These are phyloP conservation scores for Ganoderma multipileum DNA, from an alignment of 1,284 basidiomycete genomes.

Conservation along the genomic window DNA sequence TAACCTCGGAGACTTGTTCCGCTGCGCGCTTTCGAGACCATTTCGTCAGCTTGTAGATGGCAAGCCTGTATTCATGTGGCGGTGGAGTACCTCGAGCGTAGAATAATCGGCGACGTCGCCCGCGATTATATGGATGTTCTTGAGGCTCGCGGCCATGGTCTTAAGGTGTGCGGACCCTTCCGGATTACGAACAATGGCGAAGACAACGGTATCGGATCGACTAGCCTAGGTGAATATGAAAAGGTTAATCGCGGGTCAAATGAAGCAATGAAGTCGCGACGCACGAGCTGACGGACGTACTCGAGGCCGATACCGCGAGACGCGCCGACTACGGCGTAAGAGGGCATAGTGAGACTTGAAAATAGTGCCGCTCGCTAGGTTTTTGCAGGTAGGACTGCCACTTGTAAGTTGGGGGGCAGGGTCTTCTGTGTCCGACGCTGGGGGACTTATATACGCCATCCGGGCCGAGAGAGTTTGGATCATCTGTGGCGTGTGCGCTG, in stretches of 20 bases:
- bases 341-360: slow-evolving; percentile 14
- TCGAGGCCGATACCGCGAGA: slow-evolving; percentile 34
- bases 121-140: slow-evolving; percentile 37
- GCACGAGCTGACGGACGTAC: slow-evolving; percentile 25
- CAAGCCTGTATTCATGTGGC: background rate
- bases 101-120: slow-evolving; percentile 34
- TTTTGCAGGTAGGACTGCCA: too few species aligned
- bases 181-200: slow-evolving; percentile 35
- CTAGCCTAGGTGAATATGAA: background rate
- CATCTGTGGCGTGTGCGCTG: too few species aligned
- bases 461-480: too few species aligned
- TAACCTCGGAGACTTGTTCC: slow-evolving; percentile 7
- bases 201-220: slow-evolving; percentile 5
- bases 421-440: too few species aligned
- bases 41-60: background rate
- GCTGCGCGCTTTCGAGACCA: slow-evolving; percentile 8
- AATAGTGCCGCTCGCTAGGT: too few species aligned
- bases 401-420: too few species aligned
- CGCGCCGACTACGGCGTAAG: slow-evolving; percentile 35
- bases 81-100: slow-evolving; percentile 30
- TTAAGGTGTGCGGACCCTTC: slow-evolving; percentile 26
- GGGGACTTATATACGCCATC: too few species aligned
- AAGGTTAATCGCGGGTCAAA: background rate
- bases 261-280: background rate
- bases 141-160: slow-evolving; percentile 23